Conservation (phyloP, 2,329 filamentous ascomycete genomes). For the Calonectria fujianensis region DNA sequence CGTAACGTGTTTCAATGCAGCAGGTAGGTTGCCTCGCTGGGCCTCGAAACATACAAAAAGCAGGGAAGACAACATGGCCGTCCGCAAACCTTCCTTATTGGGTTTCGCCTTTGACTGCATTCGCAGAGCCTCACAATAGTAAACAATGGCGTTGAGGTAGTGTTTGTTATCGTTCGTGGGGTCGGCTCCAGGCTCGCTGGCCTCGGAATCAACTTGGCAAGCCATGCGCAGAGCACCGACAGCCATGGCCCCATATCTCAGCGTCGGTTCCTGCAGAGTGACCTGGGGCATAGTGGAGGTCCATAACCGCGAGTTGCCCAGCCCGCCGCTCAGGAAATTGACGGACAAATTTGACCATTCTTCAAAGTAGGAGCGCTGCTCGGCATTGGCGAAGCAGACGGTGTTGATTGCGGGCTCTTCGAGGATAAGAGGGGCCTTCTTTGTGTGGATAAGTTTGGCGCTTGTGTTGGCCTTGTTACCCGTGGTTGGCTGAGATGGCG, state of each 20-base stretch:
- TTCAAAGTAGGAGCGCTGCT: conserved; percentile 62
- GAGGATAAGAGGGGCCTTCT: conserved; percentile 56
- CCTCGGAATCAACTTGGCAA: conserved; percentile 50
- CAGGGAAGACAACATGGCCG: conserved; percentile 62
- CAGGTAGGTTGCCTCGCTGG: conserved; percentile 62
- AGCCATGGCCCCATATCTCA: conserved; percentile 64
- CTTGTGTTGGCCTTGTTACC: conserved; percentile 45
- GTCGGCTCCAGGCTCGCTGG: conserved; percentile 43
- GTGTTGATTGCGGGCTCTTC: conserved; percentile 60
- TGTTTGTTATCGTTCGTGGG: conserved; percentile 59
- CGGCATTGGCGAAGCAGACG: conserved; percentile 58
- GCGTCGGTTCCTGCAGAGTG: conserved; percentile 60
- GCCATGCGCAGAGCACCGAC: conserved; percentile 63
- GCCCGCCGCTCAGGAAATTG: conserved; percentile 60
- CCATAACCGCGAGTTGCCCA: conserved; percentile 61
- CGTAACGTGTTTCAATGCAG: conserved; percentile 63
- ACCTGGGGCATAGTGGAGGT: conserved; percentile 64
- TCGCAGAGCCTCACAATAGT: conserved; percentile 65
- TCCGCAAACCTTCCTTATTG: conserved; percentile 61
- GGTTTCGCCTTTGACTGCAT: conserved; percentile 62
- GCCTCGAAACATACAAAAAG: conserved; percentile 65
- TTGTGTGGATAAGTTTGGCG: conserved; percentile 57
- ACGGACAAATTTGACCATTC: conserved; percentile 61
- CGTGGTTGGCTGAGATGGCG: conserved; percentile 36
- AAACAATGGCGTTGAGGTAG: conserved; percentile 63